These are phyloP conservation scores for Rhodotorula diobovata DNA, from an alignment of 768 basidiomycete genomes.

Conservation along the genomic window DNA sequence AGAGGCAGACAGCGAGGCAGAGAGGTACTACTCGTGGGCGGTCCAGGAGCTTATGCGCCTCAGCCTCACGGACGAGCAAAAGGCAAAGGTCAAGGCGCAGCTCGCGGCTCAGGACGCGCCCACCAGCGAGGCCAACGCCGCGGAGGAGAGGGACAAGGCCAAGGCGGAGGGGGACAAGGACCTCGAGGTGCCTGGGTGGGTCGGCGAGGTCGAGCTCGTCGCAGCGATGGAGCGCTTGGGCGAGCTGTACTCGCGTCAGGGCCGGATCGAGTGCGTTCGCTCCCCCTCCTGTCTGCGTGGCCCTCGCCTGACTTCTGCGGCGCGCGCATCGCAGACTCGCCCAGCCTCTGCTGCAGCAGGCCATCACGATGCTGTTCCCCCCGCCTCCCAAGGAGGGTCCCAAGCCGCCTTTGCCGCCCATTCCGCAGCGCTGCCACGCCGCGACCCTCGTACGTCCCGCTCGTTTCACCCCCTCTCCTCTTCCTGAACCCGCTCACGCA, in stretches of 20 bases:
- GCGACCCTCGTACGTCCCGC: slow-evolving; percentile 29
- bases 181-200: slow-evolving; percentile 21
- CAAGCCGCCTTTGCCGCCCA: slow-evolving; percentile 10
- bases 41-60: slow-evolving; percentile 35
- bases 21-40: slow-evolving; percentile 34
- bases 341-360: slow-evolving; percentile 34
- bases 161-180: neutral
- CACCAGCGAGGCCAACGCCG: neutral
- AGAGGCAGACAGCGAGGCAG: slow-evolving; percentile 23
- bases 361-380: slow-evolving; percentile 31
- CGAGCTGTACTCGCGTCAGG: slow-evolving; percentile 32
- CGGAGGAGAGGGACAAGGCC: neutral
- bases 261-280: slow-evolving; percentile 26
- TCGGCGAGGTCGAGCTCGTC: slow-evolving; percentile 27
- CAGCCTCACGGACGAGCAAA: slow-evolving; percentile 25
- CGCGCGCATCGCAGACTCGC: slow-evolving; percentile 18
- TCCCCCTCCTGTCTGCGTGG: neutral
- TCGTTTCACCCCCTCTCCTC: neutral
- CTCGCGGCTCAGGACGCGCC: neutral
- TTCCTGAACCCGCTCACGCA: neutral
- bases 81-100: slow-evolving; percentile 2
- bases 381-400: slow-evolving; percentile 27
- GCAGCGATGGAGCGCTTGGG: slow-evolving; percentile 35
- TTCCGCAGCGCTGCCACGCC: slow-evolving; percentile 32
- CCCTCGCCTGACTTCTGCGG: neutral